Conservation (phyloP, 129 eudicot species). For the Glebionis coronaria region DNA sequence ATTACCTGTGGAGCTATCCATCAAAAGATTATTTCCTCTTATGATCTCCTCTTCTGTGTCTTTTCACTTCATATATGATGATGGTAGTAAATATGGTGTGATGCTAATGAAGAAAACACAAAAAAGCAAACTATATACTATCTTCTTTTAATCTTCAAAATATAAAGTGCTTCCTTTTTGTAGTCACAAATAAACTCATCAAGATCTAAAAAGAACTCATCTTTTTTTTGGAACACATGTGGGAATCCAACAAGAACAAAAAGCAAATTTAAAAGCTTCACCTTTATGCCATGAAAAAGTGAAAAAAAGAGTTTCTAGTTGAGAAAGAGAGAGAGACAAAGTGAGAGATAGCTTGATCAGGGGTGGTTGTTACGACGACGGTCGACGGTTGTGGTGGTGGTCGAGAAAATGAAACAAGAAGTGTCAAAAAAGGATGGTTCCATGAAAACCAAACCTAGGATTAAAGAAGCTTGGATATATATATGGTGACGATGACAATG, state of each 20-base stretch:
- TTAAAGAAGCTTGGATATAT: slow-evolving; percentile 38
- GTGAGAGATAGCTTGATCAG: slow-evolving; percentile 26
- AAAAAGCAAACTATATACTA: slow-evolving; percentile 10
- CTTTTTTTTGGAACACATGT: slow-evolving; percentile 29
- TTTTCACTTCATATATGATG: slow-evolving; percentile 27
- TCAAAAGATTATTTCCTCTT: slow-evolving; percentile 22
- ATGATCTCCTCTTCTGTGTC: slow-evolving; percentile 34
- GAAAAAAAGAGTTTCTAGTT: slow-evolving; percentile 13
- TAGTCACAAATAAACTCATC: slow-evolving; percentile 21
- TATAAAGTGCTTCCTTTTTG: slow-evolving; percentile 29
- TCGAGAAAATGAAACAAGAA: slow-evolving; percentile 18
- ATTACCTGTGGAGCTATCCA: slow-evolving; percentile 27
- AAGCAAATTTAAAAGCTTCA: slow-evolving; percentile 35
- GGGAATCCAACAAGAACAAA: slow-evolving; percentile 41
- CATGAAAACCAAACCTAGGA: slow-evolving; percentile 50
- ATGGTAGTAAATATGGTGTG: slow-evolving; percentile 14
- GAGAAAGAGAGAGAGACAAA: slow-evolving; percentile 30
- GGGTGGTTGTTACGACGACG: neutral
- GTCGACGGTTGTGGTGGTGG: neutral
- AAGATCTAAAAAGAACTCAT: slow-evolving; percentile 26
- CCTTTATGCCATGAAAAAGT: slow-evolving; percentile 29
- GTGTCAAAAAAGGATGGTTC: slow-evolving; percentile 31
- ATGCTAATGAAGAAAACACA: slow-evolving; percentile 13
- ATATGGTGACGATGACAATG: slow-evolving; percentile 27
- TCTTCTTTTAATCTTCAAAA: slow-evolving; percentile 21